These are phyloP conservation scores for Aphanomyces invadans DNA, from an alignment of 352 stramenopile species.

Conservation along the genomic window DNA sequence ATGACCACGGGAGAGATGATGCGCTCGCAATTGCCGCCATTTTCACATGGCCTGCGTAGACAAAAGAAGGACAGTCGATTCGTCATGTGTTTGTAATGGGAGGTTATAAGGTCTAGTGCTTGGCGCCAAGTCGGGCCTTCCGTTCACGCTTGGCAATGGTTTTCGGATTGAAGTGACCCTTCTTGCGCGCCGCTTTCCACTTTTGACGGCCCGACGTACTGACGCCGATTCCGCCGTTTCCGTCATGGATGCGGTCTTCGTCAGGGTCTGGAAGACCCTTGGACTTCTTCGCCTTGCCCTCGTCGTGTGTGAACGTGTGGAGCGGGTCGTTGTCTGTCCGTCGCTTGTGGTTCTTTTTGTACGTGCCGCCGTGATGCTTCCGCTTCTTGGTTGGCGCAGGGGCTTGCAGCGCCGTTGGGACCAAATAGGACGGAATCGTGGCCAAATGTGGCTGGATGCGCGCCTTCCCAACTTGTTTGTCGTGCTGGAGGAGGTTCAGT, in stretches of 20 bases:
- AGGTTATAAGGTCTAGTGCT: too few relatives aligned
- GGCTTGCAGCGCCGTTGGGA: slow-evolving; percentile 92
- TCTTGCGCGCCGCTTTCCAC: slow-evolving; percentile 87
- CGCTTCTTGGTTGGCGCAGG: slow-evolving; percentile 63
- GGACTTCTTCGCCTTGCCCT: slow-evolving; percentile 33
- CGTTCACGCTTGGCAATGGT: slow-evolving; percentile 71
- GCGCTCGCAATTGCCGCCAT: too few relatives aligned
- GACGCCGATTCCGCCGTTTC: slow-evolving; percentile 86
- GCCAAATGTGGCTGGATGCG: slow-evolving; percentile 92
- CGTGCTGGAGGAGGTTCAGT: slow-evolving; percentile 93
- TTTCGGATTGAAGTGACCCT: slow-evolving; percentile 90
- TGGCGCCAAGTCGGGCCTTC: slow-evolving; percentile 22
- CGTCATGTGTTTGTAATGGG: slow-evolving; percentile 6
- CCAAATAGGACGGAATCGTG: slow-evolving; percentile 95
- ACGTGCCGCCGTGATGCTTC: slow-evolving; percentile 67
- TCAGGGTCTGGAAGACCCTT: slow-evolving; percentile 38
- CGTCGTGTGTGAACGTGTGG: slow-evolving; percentile 85
- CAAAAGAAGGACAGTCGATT: too few relatives aligned
- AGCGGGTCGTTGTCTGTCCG: slow-evolving; percentile 95
- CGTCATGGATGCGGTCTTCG: slow-evolving; percentile 84
- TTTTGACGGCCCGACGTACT: slow-evolving; percentile 90
- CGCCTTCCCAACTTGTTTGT: slow-evolving; percentile 91
- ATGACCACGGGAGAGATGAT: too few relatives aligned
- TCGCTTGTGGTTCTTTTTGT: slow-evolving; percentile 58
- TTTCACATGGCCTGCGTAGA: too few relatives aligned